Percentiles rank a stretch among this genome's conserved stretches.
Evolutionary conservation across 2,329 filamentous ascomycete species (phyloP).

Genomic region (Penicillium brevicompactum): DNA sequence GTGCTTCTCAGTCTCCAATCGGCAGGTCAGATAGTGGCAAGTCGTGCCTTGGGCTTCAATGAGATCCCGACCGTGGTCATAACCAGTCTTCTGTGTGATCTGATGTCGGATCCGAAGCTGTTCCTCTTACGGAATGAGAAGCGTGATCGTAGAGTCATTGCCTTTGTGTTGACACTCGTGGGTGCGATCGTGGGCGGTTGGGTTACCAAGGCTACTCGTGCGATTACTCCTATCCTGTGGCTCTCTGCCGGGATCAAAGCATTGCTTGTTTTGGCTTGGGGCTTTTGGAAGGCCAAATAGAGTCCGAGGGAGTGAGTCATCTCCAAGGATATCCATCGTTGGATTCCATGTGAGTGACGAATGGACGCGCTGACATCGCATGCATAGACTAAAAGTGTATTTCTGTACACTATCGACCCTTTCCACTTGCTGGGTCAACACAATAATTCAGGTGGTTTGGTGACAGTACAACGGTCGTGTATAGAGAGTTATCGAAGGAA

Average conservation of each 20-base stretch:
- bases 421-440: too few relatives aligned
- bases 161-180: slow-evolving; percentile 27
- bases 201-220: slow-evolving; percentile 28
- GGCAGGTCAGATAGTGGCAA: slow-evolving; percentile 34
- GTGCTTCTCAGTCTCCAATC: slow-evolving; percentile 35
- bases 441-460: too few relatives aligned
- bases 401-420: not conserved
- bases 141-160: slow-evolving; percentile 30
- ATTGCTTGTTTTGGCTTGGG: slow-evolving; percentile 21
- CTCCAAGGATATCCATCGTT: not conserved
- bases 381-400: not conserved
- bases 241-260: slow-evolving; percentile 28
- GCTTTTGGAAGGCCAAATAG: slow-evolving; percentile 21
- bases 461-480: too few relatives aligned
- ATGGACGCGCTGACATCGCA: too few relatives aligned
- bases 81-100: slow-evolving; percentile 27
- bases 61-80: slow-evolving; percentile 39
- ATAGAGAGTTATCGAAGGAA: too few relatives aligned
- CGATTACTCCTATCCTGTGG: slow-evolving; percentile 28
- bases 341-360: too few relatives aligned
- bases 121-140: slow-evolving; percentile 31
- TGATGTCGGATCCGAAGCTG: slow-evolving; percentile 32
- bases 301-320: not conserved
- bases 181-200: slow-evolving; percentile 32
- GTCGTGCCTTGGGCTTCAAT: slow-evolving; percentile 29